Evolutionary conservation across 345 rosid species (phyloP).

Genomic region (Psidium guajava): DNA sequence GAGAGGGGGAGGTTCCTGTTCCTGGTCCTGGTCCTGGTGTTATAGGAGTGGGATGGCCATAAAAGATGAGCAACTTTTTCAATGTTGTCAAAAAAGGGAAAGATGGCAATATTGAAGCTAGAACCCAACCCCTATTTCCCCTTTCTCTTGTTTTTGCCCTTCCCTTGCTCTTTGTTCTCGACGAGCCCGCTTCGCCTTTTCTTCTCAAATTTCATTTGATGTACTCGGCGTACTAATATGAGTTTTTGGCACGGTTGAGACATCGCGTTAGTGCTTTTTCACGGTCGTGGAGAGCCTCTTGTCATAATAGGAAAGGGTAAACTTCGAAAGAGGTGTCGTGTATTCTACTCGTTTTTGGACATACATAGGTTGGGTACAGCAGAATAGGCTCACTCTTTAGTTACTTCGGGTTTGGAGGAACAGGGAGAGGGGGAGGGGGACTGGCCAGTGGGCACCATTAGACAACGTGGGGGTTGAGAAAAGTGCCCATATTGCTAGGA

Average conservation of each 20-base stretch:
- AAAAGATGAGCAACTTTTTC: neutral
- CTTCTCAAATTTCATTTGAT: neutral
- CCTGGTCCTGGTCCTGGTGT: neutral
- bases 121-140: neutral
- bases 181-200: neutral
- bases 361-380: neutral
- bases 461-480: neutral
- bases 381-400: neutral
- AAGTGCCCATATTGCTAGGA: neutral
- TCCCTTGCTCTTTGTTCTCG: neutral
- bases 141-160: neutral
- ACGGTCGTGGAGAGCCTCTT: neutral
- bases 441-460: neutral
- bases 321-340: neutral
- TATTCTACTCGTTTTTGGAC: neutral
- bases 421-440: neutral
- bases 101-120: neutral
- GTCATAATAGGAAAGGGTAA: neutral
- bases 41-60: neutral
- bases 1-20: neutral
- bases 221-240: neutral
- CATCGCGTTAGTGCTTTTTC: neutral
- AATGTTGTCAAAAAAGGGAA: neutral
- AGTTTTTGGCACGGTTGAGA: neutral
- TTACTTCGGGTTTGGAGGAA: neutral